phyloP scores from a whole-genome alignment of 495 filamentous ascomycete species.

The Penicillium coprophilum region DNA sequence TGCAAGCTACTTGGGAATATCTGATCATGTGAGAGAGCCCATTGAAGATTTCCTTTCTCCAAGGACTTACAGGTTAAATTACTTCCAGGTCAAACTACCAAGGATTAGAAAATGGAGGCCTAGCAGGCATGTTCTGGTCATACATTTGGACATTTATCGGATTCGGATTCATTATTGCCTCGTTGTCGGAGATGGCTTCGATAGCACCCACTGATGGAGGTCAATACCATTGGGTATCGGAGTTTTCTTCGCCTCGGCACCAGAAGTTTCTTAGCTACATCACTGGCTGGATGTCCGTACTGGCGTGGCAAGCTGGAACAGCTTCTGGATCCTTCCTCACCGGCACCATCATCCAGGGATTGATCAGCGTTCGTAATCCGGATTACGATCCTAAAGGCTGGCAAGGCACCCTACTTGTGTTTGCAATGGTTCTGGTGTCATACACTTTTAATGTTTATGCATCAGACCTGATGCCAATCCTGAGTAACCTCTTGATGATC shows the following conservation, averaged over 20 bases:
- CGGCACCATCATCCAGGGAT: conserved; percentile 44
- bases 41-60: background rate
- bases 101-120: background rate
- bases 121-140: background rate
- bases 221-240: conserved; percentile 41
- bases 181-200: background rate
- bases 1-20: background rate
- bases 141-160: background rate
- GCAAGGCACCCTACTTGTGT: conserved; percentile 34
- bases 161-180: background rate
- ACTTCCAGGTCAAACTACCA: background rate
- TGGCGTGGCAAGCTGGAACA: conserved; percentile 33
- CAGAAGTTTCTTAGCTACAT: conserved; percentile 32
- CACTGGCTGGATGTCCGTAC: conserved; percentile 28
- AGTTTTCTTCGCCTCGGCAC: conserved; percentile 28
- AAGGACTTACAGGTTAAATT: background rate
- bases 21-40: background rate
- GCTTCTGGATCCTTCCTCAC: conserved; percentile 37
- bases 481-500: background rate
- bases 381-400: conserved; percentile 41
- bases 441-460: background rate
- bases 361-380: conserved; percentile 42
- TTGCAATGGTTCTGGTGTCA: background rate
- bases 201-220: conserved; percentile 28
- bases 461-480: background rate